A percentile compares a stretch with the other conserved stretches of the same genome.
These are phyloP conservation scores for Hamamelis virginiana DNA, from an alignment of 164 flowering plant genomes.

Conservation along the genomic window DNA sequence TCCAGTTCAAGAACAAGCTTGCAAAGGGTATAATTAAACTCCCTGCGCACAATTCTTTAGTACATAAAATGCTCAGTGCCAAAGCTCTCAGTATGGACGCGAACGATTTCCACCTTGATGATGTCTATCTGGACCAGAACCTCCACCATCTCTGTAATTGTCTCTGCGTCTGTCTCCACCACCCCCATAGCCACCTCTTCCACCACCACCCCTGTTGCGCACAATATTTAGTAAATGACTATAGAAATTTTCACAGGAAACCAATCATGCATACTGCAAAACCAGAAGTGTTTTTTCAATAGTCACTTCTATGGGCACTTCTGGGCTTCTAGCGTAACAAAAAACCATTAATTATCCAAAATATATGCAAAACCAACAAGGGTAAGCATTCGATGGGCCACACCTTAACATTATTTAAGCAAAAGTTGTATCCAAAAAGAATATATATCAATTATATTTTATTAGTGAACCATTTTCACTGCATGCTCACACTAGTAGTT, in stretches of 20 bases:
- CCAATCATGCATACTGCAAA: not conserved
- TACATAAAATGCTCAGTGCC: slow-evolving; percentile 40
- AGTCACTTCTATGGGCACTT: too few relatives aligned
- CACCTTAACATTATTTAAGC: too few relatives aligned
- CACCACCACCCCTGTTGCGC: slow-evolving; percentile 70
- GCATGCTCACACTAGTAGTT: too few relatives aligned
- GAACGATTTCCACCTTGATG: slow-evolving; percentile 83
- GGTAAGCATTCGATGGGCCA: too few relatives aligned
- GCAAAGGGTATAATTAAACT: slow-evolving; percentile 21
- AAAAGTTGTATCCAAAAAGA: too few relatives aligned
- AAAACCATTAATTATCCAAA: too few relatives aligned
- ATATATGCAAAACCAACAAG: too few relatives aligned
- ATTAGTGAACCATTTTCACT: too few relatives aligned
- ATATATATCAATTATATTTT: too few relatives aligned
- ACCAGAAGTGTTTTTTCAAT: not conserved
- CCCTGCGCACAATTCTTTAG: slow-evolving; percentile 33
- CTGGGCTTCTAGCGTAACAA: too few relatives aligned
- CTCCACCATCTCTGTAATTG: slow-evolving; percentile 77
- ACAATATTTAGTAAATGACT: not conserved
- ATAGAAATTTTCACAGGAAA: not conserved
- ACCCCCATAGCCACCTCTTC: slow-evolving; percentile 78
- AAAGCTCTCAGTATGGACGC: slow-evolving; percentile 67
- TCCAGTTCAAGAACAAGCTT: slow-evolving; percentile 39
- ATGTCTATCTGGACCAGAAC: slow-evolving; percentile 89
- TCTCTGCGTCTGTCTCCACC: slow-evolving; percentile 91